Conservation (phyloP, 1,284 basidiomycete genomes). For the Rhodotorula sp. region DNA sequence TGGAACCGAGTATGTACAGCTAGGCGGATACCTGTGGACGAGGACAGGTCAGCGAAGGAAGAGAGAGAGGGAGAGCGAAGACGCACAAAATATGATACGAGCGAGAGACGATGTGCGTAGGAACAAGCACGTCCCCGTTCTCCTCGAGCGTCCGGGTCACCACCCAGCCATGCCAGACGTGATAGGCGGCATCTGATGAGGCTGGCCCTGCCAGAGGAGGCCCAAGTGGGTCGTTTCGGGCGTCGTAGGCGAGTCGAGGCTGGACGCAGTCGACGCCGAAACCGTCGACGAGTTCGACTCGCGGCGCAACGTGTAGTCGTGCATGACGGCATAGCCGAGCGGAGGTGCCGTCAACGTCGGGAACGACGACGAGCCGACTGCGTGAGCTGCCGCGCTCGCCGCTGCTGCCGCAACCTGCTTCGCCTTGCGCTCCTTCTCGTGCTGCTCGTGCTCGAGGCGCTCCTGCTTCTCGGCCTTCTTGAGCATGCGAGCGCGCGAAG, state of each 20-base stretch:
- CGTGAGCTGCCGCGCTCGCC: neutral
- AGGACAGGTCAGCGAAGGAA: too few species aligned
- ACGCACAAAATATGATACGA: too few species aligned
- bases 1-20: too few species aligned
- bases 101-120: too few species aligned
- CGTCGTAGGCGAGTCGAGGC: neutral
- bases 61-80: too few species aligned
- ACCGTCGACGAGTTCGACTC: neutral
- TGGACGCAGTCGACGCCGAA: neutral
- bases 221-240: neutral
- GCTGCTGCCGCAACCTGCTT: neutral
- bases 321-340: neutral
- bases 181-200: too few species aligned
- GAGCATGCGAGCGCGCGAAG: conserved; percentile 19
- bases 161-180: too few species aligned
- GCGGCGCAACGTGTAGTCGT: too few species aligned
- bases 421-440: neutral
- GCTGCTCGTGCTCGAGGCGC: neutral
- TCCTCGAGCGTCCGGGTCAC: too few species aligned
- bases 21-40: too few species aligned
- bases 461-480: conserved; percentile 22
- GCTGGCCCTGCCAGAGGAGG: neutral
- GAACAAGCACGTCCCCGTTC: too few species aligned
- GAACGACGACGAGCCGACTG: neutral
- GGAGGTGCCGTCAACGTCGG: neutral